Evolutionary conservation across 768 basidiomycete species (phyloP).

Genomic region (Gloeopeniophorella convolvens): DNA sequence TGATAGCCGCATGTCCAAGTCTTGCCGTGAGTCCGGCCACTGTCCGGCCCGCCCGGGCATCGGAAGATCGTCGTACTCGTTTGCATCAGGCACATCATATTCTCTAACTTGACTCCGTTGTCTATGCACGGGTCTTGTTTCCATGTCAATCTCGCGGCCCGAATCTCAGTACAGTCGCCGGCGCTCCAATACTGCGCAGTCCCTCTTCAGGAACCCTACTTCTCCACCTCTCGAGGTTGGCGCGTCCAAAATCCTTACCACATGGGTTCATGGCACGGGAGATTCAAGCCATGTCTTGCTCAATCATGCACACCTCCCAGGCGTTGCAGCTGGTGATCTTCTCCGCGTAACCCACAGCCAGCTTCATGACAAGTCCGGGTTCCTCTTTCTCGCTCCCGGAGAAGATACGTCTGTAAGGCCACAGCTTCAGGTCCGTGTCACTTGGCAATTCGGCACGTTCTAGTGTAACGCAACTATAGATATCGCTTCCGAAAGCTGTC

Average conservation of each 20-base stretch:
- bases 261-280: conserved; percentile 71
- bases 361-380: conserved; percentile 34
- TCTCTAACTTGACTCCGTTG: no score
- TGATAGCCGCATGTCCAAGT: no score
- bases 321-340: conserved; percentile 71
- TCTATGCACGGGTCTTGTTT: not conserved
- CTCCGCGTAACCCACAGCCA: conserved; percentile 45
- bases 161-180: conserved; percentile 61
- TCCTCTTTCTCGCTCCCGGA: conserved; percentile 63
- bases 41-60: no score
- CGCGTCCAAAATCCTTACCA: conserved; percentile 54
- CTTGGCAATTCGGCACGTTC: not conserved
- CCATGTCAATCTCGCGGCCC: conserved; percentile 55
- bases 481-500: conserved; percentile 67
- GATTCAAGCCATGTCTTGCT: conserved; percentile 54
- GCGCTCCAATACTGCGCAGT: conserved; percentile 72
- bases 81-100: no score
- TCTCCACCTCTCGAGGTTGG: conserved; percentile 48
- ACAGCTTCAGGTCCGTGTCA: conserved; percentile 50
- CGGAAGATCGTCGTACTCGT: no score
- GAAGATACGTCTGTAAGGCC: conserved; percentile 56
- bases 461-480: conserved; percentile 33
- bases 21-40: no score
- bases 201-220: conserved; percentile 45
- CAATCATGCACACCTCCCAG: conserved; percentile 73